Evolutionary conservation across 805 yeast genomes (phyloP).

Genomic region (Hermanozyma aechmeae): DNA sequence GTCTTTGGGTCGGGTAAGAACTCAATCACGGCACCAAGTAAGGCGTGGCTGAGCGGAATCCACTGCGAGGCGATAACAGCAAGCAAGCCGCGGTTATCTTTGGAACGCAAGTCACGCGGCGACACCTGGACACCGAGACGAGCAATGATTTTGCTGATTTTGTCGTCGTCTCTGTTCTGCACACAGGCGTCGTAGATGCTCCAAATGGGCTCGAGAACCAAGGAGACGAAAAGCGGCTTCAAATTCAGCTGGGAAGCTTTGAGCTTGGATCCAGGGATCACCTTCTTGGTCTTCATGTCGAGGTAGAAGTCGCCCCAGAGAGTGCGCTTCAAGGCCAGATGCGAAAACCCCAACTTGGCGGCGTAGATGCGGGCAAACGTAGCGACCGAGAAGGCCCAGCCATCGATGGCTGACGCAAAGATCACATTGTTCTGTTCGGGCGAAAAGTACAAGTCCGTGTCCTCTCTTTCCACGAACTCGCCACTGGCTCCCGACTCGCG

Average conservation of each 20-base stretch:
- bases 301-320: conserved; percentile 91
- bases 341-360: conserved; percentile 74
- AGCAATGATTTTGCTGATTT: conserved; percentile 63
- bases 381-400: conserved; percentile 93
- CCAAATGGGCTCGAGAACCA: conserved; percentile 89
- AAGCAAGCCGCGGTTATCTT: conserved; percentile 59
- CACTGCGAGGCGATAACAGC: conserved; percentile 78
- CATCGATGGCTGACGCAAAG: conserved; percentile 87
- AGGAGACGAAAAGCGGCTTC: conserved; percentile 79
- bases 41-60: conserved; percentile 86
- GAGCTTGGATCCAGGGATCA: conserved; percentile 55
- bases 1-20: conserved; percentile 72
- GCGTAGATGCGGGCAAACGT: conserved; percentile 86
- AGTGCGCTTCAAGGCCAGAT: conserved; percentile 70
- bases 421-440: conserved; percentile 86
- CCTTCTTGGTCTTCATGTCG: conserved; percentile 84
- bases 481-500: conserved; percentile 51
- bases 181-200: conserved; percentile 71
- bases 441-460: conserved; percentile 73
- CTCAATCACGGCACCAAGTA: conserved; percentile 76
- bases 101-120: conserved; percentile 72
- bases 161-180: conserved; percentile 56
- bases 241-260: conserved; percentile 42
- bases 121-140: conserved; percentile 59
- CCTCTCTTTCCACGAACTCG: conserved; percentile 66